Evolutionary conservation across 2,329 filamentous ascomycete genomes (phyloP), one percentile per base, ranked within the genome.

Genomic region (Septoria petroselini): DNA sequence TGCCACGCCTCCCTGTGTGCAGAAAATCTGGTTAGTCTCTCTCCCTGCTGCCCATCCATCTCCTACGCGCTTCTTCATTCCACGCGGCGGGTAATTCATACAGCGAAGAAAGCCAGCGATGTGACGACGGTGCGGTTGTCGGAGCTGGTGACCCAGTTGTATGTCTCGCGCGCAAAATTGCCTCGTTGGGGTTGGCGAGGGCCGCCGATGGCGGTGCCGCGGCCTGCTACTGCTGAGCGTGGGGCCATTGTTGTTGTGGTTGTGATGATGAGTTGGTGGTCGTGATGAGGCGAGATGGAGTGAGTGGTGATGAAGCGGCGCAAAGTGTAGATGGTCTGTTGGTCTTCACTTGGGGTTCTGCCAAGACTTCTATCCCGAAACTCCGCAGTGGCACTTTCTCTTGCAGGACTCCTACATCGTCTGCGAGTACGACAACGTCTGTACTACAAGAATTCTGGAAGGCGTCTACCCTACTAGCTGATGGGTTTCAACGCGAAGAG

Each of bases 61-160:
- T 15, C 7, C n/a, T n/a, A n/a, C n/a, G n/a, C n/a, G n/a, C n/a
- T n/a, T n/a, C n/a, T n/a, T n/a, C n/a, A n/a, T n/a, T n/a, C n/a
- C n/a, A n/a, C n/a, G n/a, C n/a, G n/a, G n/a, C n/a, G n/a, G n/a
- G n/a, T n/a, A n/a, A n/a, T n/a, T 29, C 74, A 67, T 71, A 78
- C 76, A 61, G 71, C 74, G 52, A 78, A 78, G 53, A 78, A 63
- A 15, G 71, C 71, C 41, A 77, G 65, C 7, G 72, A 68, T 27
- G 71, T 73, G 12, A 79, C 69, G 18, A 78, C 68, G 45, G 65
- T 71, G 55, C 74, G 66, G 63, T 79, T 79, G 57, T 78, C 76
- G 35, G 69, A 62, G 56, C 66, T 71, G 41, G 72, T 73, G 41
- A 78, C 57, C 31, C 65, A 67, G 49, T 68, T 63, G 53, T 73